Evolutionary conservation across 257 asterid species (phyloP).

Genomic region (Fraxinus quadrangulata): DNA sequence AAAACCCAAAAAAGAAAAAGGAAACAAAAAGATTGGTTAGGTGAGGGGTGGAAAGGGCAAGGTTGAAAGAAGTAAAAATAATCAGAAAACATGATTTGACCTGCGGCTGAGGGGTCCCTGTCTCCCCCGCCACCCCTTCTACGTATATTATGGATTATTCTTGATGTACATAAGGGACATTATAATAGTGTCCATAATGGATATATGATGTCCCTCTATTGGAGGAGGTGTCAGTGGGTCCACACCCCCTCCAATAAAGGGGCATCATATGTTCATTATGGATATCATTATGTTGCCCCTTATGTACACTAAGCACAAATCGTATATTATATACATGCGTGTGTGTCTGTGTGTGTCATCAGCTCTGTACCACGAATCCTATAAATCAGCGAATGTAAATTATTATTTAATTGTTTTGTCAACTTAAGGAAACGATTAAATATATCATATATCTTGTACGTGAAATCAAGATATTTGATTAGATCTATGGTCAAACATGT

Average conservation of each 20-base stretch:
- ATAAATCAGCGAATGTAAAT: background rate
- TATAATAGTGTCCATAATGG: too few relatives aligned
- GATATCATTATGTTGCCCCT: too few relatives aligned
- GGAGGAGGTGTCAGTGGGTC: too few relatives aligned
- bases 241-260: too few relatives aligned
- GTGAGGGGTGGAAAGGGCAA: slow-evolving; percentile 9
- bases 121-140: background rate
- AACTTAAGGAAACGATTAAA: background rate
- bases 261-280: too few relatives aligned
- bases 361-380: background rate
- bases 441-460: background rate
- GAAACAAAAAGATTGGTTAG: slow-evolving; percentile 3
- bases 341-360: background rate
- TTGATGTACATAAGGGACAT: too few relatives aligned
- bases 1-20: background rate
- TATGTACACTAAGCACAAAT: too few relatives aligned
- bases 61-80: background rate
- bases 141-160: background rate
- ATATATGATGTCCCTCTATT: too few relatives aligned
- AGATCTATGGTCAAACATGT: background rate
- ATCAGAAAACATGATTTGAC: background rate
- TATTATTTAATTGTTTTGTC: background rate
- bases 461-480: background rate
- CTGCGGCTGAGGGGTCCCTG: background rate
- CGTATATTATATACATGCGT: background rate